Base-by-base conservation (phyloP, 805 yeast species). In the Saccharomyces paradoxus region DNA sequence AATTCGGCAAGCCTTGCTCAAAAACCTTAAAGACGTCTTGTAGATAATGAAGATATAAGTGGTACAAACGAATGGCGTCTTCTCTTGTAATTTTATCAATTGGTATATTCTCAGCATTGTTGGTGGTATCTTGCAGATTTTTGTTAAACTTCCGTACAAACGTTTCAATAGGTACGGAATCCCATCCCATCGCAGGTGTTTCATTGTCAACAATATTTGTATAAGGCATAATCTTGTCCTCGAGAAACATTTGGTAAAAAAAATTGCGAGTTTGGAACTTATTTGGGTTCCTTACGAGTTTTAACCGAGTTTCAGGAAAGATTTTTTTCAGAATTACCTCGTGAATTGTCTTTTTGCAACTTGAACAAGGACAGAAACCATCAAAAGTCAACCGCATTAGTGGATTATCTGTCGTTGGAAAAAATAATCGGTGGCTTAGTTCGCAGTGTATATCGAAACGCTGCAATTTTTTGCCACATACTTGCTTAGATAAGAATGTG, bases 131-230 rank as follows among this genome's bases (percentile, higher is more conserved):
- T 17, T 37, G 44, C 17, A 37, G 17, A 37, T 8, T 17, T 37
- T 21, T 10, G 2, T 37, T 37, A 24, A 32, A 30, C 54, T 60
- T 6, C 58, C 56, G 13, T 48, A 37, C 44, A 17, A 37, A 37
- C 12, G 24, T 37, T 17, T 37, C 44, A 37, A 71, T 53, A 14
- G 68, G 64, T 44, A 63, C 69, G 2, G 69, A 61, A 24, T 71
- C 65, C 24, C 65, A 71, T 24, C 69, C 69, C n/a, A 73, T 70
- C 2, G 74, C 60, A 9, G 77, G 77, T 50, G 60, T 64, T 22
- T 53, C 56, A 41, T 69, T 75, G 46, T 70, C 76, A 48, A 72
- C 61, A 14, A 70, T 67, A 47, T 66, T 69, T 4, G 74, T 66
- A 54, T 74, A 70, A 4, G 77, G 77, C 21, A 69, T 58, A 1